phyloP scores from a whole-genome alignment of 768 basidiomycete species.

The Mycena kentingensis region DNA sequence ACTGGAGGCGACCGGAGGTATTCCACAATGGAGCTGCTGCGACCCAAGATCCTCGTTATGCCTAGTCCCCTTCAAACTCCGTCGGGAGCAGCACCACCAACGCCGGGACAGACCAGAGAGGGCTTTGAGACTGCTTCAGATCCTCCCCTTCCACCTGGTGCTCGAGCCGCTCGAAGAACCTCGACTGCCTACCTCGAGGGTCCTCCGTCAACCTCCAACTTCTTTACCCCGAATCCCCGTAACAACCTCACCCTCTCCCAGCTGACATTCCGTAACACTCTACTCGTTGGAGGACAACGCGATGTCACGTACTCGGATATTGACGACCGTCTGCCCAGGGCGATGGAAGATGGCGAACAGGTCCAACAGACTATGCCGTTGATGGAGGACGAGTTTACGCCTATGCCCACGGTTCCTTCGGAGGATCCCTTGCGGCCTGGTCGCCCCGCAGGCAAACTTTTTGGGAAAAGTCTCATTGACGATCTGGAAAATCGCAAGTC shows the following conservation, averaged over 20 bases:
- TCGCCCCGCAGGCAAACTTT: slow-evolving; percentile 80
- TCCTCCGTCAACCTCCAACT: slow-evolving; percentile 51
- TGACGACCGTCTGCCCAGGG: slow-evolving; percentile 64
- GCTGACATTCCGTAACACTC: slow-evolving; percentile 81
- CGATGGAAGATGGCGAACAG: slow-evolving; percentile 79
- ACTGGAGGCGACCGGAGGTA: slow-evolving; percentile 58
- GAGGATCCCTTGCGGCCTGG: slow-evolving; percentile 38
- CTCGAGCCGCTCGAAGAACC: slow-evolving; percentile 56
- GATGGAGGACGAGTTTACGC: slow-evolving; percentile 40
- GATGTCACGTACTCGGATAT: slow-evolving; percentile 65
- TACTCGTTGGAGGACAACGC: slow-evolving; percentile 67
- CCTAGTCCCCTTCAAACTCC: slow-evolving; percentile 78
- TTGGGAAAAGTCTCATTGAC: slow-evolving; percentile 88
- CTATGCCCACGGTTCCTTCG: slow-evolving; percentile 26
- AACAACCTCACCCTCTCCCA: slow-evolving; percentile 75
- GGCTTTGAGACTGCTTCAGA: slow-evolving; percentile 69
- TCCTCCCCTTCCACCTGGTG: slow-evolving; percentile 76
- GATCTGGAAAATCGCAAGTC: slow-evolving; percentile 83
- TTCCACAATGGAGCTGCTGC: slow-evolving; percentile 76
- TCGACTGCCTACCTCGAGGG: slow-evolving; percentile 43
- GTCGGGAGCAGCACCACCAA: slow-evolving; percentile 34
- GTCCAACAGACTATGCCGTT: slow-evolving; percentile 47
- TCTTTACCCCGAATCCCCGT: slow-evolving; percentile 79
- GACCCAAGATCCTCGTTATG: slow-evolving; percentile 94
- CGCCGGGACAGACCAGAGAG: slow-evolving; percentile 42